Conservation (phyloP, 78 protist species). For the Tieghemostelium lacteum region DNA sequence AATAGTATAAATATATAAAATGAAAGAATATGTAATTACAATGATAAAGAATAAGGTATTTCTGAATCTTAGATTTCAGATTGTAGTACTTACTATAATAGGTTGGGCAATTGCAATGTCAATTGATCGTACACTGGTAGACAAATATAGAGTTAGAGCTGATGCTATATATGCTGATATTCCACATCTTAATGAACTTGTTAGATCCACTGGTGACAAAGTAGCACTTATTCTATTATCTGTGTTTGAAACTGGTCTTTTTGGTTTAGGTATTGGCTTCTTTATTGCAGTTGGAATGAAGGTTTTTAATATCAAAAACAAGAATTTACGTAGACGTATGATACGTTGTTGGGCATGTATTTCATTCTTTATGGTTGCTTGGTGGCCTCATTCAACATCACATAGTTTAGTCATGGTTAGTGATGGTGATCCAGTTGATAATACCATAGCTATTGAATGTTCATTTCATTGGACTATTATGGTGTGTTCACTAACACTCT, state of each 20-base stretch:
- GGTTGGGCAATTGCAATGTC: constrained; percentile 24
- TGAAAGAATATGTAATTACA: too few relatives aligned
- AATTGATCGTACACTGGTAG: constrained; percentile 27
- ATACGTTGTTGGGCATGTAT: constrained; percentile 53
- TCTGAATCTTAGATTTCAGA: constrained; percentile 54
- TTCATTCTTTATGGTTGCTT: constrained; percentile 32
- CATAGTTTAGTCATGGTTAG: constrained; percentile 21
- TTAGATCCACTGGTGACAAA: constrained; percentile 3
- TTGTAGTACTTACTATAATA: constrained; percentile 11
- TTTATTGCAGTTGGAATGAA: constrained; percentile 26
- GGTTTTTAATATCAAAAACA: constrained; percentile 47
- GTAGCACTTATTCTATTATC: not conserved
- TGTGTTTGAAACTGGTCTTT: constrained; percentile 34
- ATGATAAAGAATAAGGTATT: too few relatives aligned
- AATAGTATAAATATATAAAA: too few relatives aligned
- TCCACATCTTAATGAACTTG: not conserved
- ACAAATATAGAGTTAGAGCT: constrained; percentile 4
- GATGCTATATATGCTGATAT: not conserved
- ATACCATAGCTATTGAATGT: constrained; percentile 47
- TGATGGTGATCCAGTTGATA: not conserved
- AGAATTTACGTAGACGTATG: constrained; percentile 31
- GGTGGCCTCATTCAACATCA: constrained; percentile 78
- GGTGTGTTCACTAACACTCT: constrained; percentile 17
- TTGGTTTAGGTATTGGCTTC: constrained; percentile 57
- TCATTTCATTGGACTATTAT: constrained; percentile 65